phyloP scores from a whole-genome alignment of 176 grass and related monocot genomes.

The Carex myosuroides region DNA sequence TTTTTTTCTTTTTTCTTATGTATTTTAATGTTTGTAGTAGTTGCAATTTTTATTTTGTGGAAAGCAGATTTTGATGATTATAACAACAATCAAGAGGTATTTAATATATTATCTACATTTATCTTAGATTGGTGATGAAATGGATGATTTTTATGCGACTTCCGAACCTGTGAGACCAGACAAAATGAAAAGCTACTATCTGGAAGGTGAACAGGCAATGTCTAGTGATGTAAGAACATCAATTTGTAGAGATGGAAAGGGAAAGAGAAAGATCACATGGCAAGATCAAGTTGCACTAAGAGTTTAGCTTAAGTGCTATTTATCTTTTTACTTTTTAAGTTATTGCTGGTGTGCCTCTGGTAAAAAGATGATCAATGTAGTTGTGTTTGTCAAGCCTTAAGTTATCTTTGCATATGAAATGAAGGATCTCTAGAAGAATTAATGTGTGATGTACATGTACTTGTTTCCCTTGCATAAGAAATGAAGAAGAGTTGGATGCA shows the following conservation, averaged over 20 bases:
- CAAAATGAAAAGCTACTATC: constrained; percentile 21
- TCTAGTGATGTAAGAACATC: constrained; percentile 19
- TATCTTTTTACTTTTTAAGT: background rate
- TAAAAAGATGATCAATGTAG: background rate
- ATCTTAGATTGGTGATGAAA: constrained; percentile 38
- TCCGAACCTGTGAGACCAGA: constrained; percentile 2
- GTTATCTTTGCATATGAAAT: background rate
- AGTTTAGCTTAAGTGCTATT: constrained; percentile 21
- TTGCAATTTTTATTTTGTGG: background rate
- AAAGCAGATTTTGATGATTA: background rate
- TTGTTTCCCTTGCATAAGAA: background rate
- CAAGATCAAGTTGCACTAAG: constrained; percentile 36
- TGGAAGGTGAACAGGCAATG: constrained; percentile 21
- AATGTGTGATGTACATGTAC: background rate
- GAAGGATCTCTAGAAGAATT: constrained; percentile 9
- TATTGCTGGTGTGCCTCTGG: background rate
- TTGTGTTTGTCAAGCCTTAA: background rate
- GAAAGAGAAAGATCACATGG: constrained; percentile 46
- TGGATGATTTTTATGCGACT: constrained; percentile 24
- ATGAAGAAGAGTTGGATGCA: background rate
- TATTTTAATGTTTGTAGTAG: background rate
- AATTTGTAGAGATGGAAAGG: constrained; percentile 35
- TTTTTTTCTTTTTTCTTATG: background rate
- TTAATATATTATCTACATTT: background rate
- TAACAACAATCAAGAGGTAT: background rate